These are phyloP conservation scores for Kluyveromyces sp. DNA, from an alignment of 1,139 yeast genomes.

Conservation along the genomic window DNA sequence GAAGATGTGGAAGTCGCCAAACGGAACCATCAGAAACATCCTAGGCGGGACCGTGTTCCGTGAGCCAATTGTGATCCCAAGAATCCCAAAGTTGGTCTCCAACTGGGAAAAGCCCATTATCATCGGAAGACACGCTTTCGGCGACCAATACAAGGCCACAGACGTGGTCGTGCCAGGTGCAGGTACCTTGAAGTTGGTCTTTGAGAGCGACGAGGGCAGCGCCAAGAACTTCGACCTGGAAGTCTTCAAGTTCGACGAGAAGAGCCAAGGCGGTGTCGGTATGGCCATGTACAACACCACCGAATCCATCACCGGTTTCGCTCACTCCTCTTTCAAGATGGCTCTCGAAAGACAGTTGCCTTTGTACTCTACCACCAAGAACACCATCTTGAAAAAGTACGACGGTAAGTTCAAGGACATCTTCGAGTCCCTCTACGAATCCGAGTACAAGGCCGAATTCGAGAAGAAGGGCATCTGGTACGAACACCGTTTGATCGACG, in stretches of 20 bases:
- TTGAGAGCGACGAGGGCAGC: slow-evolving; percentile 42
- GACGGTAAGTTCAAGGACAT: slow-evolving; percentile 80
- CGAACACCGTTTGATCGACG: slow-evolving; percentile 78
- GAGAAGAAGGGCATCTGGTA: slow-evolving; percentile 66
- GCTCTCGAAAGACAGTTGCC: slow-evolving; percentile 62
- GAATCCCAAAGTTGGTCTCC: slow-evolving; percentile 69
- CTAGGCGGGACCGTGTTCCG: slow-evolving; percentile 79
- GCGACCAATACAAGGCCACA: slow-evolving; percentile 79
- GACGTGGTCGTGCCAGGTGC: slow-evolving; percentile 63
- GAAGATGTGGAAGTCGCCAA: slow-evolving; percentile 83
- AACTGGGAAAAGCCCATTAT: slow-evolving; percentile 79
- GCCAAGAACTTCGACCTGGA: slow-evolving; percentile 39
- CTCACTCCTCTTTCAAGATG: slow-evolving; percentile 69
- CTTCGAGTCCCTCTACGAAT: slow-evolving; percentile 58
- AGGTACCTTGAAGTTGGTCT: slow-evolving; percentile 61
- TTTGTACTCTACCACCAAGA: slow-evolving; percentile 66
- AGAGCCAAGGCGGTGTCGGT: slow-evolving; percentile 51
- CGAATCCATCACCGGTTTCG: slow-evolving; percentile 71
- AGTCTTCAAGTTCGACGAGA: slow-evolving; percentile 52
- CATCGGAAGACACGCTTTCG: slow-evolving; percentile 81
- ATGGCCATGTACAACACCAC: slow-evolving; percentile 80
- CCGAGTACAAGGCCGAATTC: slow-evolving; percentile 49
- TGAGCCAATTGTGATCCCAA: slow-evolving; percentile 72
- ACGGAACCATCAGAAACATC: slow-evolving; percentile 77
- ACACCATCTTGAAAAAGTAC: slow-evolving; percentile 73